A percentile compares a stretch with the other conserved stretches of the same genome.
phyloP scores from a whole-genome alignment of 78 protist species.

The Dictyostelium purpureum region DNA sequence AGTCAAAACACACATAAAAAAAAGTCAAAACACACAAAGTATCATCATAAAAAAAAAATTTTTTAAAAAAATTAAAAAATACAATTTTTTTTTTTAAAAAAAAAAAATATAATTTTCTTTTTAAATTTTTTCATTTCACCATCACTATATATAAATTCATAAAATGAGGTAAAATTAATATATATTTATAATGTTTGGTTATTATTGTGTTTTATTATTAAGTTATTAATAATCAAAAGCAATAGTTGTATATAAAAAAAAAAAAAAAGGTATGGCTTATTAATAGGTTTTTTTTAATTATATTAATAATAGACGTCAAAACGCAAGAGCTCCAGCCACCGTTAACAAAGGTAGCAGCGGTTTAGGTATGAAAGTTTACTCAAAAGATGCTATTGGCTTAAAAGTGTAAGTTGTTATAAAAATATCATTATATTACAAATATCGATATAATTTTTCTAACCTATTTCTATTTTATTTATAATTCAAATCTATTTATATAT shows the following conservation, averaged over 20 bases:
- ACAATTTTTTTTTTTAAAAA: background rate
- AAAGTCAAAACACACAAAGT: background rate
- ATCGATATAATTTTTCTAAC: no score
- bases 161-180: background rate
- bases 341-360: conserved; percentile 44
- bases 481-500: no score
- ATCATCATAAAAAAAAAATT: background rate
- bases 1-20: background rate
- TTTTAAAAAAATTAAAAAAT: background rate
- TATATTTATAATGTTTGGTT: no score
- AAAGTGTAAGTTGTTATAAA: conserved; percentile 60
- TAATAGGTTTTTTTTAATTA: no score
- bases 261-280: no score
- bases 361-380: conserved; percentile 26
- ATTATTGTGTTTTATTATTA: background rate
- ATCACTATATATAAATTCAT: no score
- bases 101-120: background rate
- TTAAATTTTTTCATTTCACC: background rate
- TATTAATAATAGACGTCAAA: conserved; percentile 4
- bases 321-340: conserved; percentile 68
- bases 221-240: background rate
- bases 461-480: no score
- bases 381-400: conserved; percentile 63
- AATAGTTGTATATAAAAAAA: no score
- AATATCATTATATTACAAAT: no score